phyloP scores from a whole-genome alignment of 2,329 filamentous ascomycete species.

The Cytospora piceae region DNA sequence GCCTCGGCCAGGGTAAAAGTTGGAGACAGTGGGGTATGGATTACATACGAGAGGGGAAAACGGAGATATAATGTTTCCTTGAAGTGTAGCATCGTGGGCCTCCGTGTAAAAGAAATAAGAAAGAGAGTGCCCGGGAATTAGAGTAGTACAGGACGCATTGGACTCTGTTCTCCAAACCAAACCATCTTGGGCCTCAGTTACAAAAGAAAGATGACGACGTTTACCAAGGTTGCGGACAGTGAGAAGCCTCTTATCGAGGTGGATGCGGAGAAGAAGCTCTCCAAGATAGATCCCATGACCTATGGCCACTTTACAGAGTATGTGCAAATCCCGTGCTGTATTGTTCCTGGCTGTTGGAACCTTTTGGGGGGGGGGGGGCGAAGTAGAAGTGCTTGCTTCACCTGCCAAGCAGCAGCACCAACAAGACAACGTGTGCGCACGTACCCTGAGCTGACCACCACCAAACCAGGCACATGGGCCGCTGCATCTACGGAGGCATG shows the following conservation, averaged over 20 bases:
- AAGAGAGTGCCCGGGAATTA: constrained; percentile 14
- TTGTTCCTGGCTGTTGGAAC: no score
- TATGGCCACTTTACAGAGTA: constrained; percentile 87
- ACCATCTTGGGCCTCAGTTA: constrained; percentile 7
- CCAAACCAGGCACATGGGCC: constrained; percentile 74
- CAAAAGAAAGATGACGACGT: constrained; percentile 65
- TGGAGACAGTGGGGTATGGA: constrained; percentile 19
- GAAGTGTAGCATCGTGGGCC: constrained; percentile 5
- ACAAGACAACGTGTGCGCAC: neutral
- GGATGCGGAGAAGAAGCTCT: constrained; percentile 66
- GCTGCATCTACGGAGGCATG: constrained; percentile 85
- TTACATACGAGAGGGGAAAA: constrained; percentile 11
- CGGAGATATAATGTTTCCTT: constrained; percentile 1
- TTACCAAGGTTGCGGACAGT: constrained; percentile 66
- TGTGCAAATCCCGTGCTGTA: constrained; percentile 36
- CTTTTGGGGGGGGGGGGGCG: no score
- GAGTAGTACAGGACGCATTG: neutral
- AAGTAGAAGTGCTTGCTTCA: neutral
- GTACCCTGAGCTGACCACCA: constrained; percentile 5
- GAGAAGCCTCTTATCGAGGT: constrained; percentile 68
- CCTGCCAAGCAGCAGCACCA: neutral
- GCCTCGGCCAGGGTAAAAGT: neutral
- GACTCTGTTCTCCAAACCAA: constrained; percentile 4
- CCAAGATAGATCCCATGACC: constrained; percentile 77
- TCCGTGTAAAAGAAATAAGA: constrained; percentile 18